phyloP scores from a whole-genome alignment of 2,329 filamentous ascomycete species.

The Botrytis tulipae region DNA sequence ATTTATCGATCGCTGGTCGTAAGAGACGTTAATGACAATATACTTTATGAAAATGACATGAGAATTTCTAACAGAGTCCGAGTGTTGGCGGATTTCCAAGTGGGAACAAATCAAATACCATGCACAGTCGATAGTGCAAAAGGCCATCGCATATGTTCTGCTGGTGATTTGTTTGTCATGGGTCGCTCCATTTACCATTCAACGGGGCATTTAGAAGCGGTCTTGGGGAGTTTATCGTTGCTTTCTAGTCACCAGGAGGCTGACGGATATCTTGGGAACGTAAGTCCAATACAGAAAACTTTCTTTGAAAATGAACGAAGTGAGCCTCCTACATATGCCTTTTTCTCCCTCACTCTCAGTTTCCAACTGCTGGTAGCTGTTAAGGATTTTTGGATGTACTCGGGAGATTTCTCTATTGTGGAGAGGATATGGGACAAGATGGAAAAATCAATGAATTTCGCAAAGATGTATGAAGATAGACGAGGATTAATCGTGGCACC shows the following conservation, averaged over 20 bases:
- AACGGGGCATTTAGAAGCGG: not conserved
- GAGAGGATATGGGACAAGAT: slow-evolving; percentile 48
- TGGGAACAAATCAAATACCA: slow-evolving; percentile 12
- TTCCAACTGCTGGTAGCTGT: slow-evolving; percentile 7
- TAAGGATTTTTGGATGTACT: slow-evolving; percentile 11
- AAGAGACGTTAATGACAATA: not conserved
- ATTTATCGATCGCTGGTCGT: slow-evolving; percentile 11
- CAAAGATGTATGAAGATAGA: slow-evolving; percentile 1
- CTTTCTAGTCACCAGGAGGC: slow-evolving; percentile 7
- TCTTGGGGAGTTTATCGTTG: slow-evolving; percentile 2
- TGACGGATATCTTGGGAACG: not conserved
- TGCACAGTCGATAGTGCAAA: slow-evolving; percentile 14
- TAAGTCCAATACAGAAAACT: slow-evolving; percentile 14
- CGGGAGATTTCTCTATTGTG: slow-evolving; percentile 40
- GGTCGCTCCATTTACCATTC: slow-evolving; percentile 11
- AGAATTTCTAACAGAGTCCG: not conserved
- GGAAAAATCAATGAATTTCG: slow-evolving; percentile 2
- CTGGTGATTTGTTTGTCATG: slow-evolving; percentile 5
- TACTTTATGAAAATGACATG: slow-evolving; percentile 7
- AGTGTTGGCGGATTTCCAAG: slow-evolving; percentile 1
- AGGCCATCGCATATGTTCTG: slow-evolving; percentile 4
- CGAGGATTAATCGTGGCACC: slow-evolving; percentile 5
- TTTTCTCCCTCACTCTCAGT: not conserved
- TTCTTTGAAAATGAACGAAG: slow-evolving; percentile 2
- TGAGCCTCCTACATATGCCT: not conserved